Conservation (phyloP, 2,329 filamentous ascomycete genomes). For the Botryotinia globosa region DNA sequence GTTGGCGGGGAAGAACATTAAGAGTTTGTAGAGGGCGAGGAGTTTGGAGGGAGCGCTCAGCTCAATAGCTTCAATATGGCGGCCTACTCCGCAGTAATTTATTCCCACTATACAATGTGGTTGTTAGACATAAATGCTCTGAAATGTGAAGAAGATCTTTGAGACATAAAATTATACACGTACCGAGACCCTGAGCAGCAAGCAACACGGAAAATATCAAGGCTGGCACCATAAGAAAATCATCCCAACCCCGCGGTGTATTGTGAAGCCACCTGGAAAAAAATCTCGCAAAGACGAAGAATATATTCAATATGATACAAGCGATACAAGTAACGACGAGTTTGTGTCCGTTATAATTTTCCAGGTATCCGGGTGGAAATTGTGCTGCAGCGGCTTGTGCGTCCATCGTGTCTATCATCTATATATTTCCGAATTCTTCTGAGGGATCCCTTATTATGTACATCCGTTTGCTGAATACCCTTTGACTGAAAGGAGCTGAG, state of each 20-base stretch:
- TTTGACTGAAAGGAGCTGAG: not conserved
- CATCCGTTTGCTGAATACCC: not conserved
- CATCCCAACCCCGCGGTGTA: slow-evolving; percentile 19
- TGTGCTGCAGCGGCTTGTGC: not conserved
- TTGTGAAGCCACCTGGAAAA: slow-evolving; percentile 13
- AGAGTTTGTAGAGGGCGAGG: not conserved
- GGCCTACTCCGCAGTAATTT: slow-evolving; percentile 18
- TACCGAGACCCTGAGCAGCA: slow-evolving; percentile 17
- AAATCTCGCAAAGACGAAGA: slow-evolving; percentile 14
- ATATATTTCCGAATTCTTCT: not conserved
- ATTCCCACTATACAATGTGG: slow-evolving; percentile 9
- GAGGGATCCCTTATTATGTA: not conserved
- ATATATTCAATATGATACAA: slow-evolving; percentile 4
- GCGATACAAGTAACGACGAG: slow-evolving; percentile 12
- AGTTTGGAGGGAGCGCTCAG: not conserved
- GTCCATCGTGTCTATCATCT: slow-evolving; percentile 5
- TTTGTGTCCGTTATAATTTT: slow-evolving; percentile 12
- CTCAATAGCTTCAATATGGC: slow-evolving; percentile 13
- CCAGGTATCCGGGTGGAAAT: slow-evolving; percentile 16
- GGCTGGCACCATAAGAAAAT: slow-evolving; percentile 19
- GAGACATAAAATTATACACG: not conserved
- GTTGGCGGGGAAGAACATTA: slow-evolving; percentile 15
- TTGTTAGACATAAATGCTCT: not conserved
- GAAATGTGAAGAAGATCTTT: not conserved
- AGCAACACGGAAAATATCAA: slow-evolving; percentile 14